phyloP scores from a whole-genome alignment of 306 rosid genomes.

The Lablab purpureus region DNA sequence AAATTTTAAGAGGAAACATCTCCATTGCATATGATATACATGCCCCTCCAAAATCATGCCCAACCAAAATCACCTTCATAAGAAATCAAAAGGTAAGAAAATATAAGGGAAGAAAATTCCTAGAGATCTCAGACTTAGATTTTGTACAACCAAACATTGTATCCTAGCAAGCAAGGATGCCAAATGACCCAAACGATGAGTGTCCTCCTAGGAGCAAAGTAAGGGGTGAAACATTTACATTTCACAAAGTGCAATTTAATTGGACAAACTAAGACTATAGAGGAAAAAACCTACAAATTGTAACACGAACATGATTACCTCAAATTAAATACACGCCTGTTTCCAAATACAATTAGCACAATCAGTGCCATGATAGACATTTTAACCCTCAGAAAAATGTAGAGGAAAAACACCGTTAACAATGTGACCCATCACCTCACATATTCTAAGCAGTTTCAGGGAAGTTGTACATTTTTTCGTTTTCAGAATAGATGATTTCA shows the following conservation, averaged over 20 bases:
- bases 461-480: neutral
- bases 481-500: neutral
- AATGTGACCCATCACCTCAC: neutral
- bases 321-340: neutral
- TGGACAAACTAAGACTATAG: neutral
- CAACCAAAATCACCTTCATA: constrained; percentile 88
- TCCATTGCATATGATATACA: constrained; percentile 94
- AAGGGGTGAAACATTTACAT: constrained; percentile 2
- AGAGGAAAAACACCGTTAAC: neutral
- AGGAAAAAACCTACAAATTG: neutral
- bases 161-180: constrained; percentile 10
- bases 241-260: neutral
- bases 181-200: constrained; percentile 20
- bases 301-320: neutral
- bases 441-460: constrained; percentile 15
- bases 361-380: neutral
- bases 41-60: constrained; percentile 98
- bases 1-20: constrained; percentile 72
- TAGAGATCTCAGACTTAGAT: constrained; percentile 12
- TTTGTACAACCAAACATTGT: constrained; percentile 10
- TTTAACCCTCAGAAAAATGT: neutral
- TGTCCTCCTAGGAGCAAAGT: neutral
- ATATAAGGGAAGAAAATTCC: constrained; percentile 6
- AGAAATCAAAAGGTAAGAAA: constrained; percentile 36
- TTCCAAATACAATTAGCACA: constrained; percentile 23